phyloP scores from a whole-genome alignment of 2,329 filamentous ascomycete species.

The Talaromyces rugulosus region DNA sequence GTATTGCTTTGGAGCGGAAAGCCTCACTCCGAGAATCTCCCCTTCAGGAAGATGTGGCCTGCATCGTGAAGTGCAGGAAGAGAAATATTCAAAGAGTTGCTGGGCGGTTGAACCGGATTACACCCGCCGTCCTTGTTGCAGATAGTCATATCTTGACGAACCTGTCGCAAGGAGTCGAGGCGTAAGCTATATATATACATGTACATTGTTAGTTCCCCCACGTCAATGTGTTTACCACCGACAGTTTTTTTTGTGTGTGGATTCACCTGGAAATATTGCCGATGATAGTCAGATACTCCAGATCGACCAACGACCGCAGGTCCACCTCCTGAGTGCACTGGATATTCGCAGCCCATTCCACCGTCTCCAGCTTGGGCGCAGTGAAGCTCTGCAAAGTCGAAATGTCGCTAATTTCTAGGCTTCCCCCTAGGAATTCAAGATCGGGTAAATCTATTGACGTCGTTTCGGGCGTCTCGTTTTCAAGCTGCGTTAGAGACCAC shows the following conservation, averaged over 20 bases:
- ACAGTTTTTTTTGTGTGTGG: neutral
- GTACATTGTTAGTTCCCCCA: neutral
- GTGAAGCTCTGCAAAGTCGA: neutral
- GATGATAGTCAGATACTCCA: neutral
- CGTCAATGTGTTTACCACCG: no score
- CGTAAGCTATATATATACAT: neutral
- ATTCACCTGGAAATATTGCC: neutral
- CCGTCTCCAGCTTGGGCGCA: neutral
- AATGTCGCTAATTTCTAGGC: neutral
- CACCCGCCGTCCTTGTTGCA: neutral
- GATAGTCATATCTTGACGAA: neutral
- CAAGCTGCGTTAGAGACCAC: neutral
- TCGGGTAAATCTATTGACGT: neutral
- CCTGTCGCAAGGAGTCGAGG: neutral
- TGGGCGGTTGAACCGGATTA: neutral
- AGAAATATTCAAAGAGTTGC: neutral
- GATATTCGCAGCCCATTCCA: neutral
- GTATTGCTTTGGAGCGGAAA: neutral
- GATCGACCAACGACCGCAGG: neutral
- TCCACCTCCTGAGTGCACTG: neutral
- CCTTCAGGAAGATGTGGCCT: neutral
- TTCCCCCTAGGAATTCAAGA: neutral
- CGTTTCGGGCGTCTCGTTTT: neutral
- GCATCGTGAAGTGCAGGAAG: neutral
- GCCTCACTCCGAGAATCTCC: neutral